phyloP scores from a whole-genome alignment of 345 rosid genomes.

The Populus alba region DNA sequence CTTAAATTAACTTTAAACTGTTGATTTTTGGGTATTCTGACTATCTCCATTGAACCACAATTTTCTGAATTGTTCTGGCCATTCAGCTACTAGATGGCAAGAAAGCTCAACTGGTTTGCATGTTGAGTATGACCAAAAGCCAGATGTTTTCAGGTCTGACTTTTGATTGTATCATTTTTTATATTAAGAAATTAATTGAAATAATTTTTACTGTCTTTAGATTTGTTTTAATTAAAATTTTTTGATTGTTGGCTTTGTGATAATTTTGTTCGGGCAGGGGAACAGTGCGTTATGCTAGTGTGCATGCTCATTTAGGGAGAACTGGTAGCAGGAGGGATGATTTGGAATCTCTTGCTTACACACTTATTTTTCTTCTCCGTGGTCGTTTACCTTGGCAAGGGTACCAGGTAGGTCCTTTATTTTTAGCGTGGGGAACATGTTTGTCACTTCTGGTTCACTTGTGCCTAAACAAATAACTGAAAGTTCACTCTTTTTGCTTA shows the following conservation, averaged over 20 bases:
- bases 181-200: neutral
- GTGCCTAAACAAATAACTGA: neutral
- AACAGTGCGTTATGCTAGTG: conserved; percentile 91
- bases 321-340: conserved; percentile 93
- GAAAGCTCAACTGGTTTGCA: conserved; percentile 74
- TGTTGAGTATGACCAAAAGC: conserved; percentile 93
- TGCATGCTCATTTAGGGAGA: conserved; percentile 95
- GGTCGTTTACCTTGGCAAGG: conserved; percentile 99
- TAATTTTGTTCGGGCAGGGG: conserved; percentile 48
- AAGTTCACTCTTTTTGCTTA: neutral
- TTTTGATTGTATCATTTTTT: neutral
- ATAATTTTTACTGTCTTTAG: neutral
- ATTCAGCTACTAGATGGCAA: conserved; percentile 90
- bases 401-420: conserved; percentile 53
- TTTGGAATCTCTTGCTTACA: conserved; percentile 93
- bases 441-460: neutral
- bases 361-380: conserved; percentile 79
- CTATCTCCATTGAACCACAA: neutral
- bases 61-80: conserved; percentile 5
- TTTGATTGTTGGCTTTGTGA: neutral
- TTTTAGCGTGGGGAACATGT: neutral
- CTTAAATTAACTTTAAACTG: neutral
- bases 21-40: neutral
- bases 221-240: neutral
- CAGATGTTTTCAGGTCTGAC: conserved; percentile 81